Percentiles rank a stretch among this genome's conserved stretches.
These are phyloP conservation scores for Dactylorhiza incarnata DNA, from an alignment of 106 monocot species.

Conservation along the genomic window DNA sequence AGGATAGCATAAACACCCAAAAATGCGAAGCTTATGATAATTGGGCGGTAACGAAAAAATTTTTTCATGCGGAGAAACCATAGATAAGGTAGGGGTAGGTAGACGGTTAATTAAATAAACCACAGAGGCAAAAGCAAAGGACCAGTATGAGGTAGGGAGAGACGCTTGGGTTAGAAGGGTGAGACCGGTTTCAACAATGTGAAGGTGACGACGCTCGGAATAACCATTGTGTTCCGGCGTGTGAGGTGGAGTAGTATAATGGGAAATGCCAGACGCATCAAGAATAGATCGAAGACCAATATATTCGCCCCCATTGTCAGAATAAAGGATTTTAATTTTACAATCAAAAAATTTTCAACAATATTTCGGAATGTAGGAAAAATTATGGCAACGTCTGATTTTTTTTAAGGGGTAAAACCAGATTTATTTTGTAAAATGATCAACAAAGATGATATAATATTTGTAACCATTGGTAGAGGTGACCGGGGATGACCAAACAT, in stretches of 20 bases:
- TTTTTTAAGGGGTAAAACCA: neutral
- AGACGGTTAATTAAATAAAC: neutral
- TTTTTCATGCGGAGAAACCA: neutral
- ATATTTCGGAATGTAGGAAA: neutral
- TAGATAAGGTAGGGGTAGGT: neutral
- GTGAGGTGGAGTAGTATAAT: too few relatives aligned
- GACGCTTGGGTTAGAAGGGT: too few relatives aligned
- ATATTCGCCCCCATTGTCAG: neutral
- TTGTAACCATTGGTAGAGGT: neutral
- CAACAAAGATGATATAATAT: neutral
- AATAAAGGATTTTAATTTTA: neutral
- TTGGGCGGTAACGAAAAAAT: slow-evolving; percentile 4
- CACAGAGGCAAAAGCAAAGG: neutral
- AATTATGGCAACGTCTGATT: neutral
- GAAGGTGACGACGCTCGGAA: too few relatives aligned
- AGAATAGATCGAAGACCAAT: too few relatives aligned
- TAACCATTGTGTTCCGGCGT: too few relatives aligned
- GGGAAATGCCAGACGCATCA: too few relatives aligned
- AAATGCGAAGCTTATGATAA: slow-evolving; percentile 4
- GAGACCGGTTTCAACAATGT: too few relatives aligned
- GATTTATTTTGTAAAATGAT: neutral
- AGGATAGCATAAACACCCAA: slow-evolving; percentile 24
- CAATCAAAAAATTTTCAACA: neutral
- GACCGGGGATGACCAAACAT: neutral
- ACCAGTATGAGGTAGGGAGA: neutral